Evolutionary conservation across 176 grass and related monocot genomes (phyloP), one percentile per base, ranked within the genome.

Genomic region (Bothriochloa decipiens): DNA sequence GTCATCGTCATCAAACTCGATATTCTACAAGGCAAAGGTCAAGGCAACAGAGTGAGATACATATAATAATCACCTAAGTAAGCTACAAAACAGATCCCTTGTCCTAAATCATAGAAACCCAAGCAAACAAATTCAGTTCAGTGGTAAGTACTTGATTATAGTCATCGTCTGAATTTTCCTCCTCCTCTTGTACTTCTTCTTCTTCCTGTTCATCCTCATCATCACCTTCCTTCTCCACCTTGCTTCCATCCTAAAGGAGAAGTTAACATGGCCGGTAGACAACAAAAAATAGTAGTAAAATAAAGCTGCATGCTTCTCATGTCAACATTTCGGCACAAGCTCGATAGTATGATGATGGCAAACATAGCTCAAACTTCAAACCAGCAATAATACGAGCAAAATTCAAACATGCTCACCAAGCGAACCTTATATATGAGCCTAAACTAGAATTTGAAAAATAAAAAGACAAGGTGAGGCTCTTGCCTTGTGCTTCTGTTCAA

Each of bases 1-100:
- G 3, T 89, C 87, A 0, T 89, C 87, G 13, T 89, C 87, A 32
- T 89, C 87, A 70, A 89, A 89, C 60, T 85, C 82, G 10, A 85
- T 49, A 85, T 89, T 89, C 87, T 89, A 61, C 77, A 39, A n/a
- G 22, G 74, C 12, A 23, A 41, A 37, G 53, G 11, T 67, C 45
- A 35, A 79, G 23, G 26, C 72, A 65, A 42, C 53, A 77, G n/a
- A 82, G 47, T 70, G 14, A 22, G 68, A 45, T n/a, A 69, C 10
- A 29, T 9, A 65, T 43, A 20, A 63, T 2, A 72, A 14, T 65
- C 20, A 25, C 9, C 1, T 3, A 73, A 65, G 23, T 46, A 49
- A 53, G 50, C 33, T 7, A 47, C 55, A 43, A 43, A 76, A 35
- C 33, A 79, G 13, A 43, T 6, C 20, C 32, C 68, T 20, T 76